Evolutionary conservation across 768 basidiomycete species (phyloP).

Genomic region (Mycena alexandri): DNA sequence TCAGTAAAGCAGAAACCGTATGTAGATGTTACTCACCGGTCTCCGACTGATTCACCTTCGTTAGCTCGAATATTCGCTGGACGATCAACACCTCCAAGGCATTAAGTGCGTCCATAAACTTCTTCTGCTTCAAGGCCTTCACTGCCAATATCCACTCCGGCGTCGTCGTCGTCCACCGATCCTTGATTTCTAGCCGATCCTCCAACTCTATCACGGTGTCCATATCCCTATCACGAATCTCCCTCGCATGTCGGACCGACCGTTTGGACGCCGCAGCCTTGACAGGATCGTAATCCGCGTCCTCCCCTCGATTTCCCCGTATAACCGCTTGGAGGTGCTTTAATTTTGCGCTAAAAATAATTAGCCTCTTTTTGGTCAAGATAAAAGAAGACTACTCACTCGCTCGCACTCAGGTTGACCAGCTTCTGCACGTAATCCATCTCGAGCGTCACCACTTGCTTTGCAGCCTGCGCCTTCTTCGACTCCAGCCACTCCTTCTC

Average conservation of each 20-base stretch:
- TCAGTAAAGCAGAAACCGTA: too few relatives aligned
- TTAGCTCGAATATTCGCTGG: too few relatives aligned
- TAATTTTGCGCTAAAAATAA: too few relatives aligned
- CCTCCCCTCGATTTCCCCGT: neutral
- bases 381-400: too few relatives aligned
- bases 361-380: too few relatives aligned
- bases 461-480: too few relatives aligned
- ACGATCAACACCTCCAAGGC: constrained; percentile 1
- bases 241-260: neutral
- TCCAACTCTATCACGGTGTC: neutral
- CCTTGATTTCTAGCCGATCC: neutral
- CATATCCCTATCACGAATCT: neutral
- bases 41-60: too few relatives aligned
- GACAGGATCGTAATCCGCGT: neutral
- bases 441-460: neutral
- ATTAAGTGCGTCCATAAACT: neutral
- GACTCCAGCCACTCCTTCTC: too few relatives aligned
- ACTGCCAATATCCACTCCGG: neutral
- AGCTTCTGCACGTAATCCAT: constrained; percentile 16
- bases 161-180: neutral
- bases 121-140: neutral
- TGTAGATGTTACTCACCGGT: too few relatives aligned
- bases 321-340: too few relatives aligned
- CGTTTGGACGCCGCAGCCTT: neutral
- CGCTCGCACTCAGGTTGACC: neutral